A percentile compares a stretch with the other conserved stretches of the same genome.
Conservation (phyloP, 1,284 basidiomycete genomes). For the Fomes fomentarius region DNA sequence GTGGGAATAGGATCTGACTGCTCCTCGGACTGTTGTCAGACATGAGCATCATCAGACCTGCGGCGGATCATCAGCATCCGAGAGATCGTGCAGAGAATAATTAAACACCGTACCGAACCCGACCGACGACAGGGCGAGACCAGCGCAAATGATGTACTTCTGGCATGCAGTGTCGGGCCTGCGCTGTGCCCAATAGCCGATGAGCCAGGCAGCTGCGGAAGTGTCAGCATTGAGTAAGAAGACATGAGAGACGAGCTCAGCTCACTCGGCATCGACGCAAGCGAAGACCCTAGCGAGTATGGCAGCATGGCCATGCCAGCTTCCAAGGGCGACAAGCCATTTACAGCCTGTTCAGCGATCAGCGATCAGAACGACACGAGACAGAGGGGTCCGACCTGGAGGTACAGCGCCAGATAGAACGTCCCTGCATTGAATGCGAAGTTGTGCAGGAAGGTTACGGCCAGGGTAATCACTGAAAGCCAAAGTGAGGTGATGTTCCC, state of each 20-base stretch:
- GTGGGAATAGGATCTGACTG: constrained; percentile 56
- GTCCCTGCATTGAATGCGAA: constrained; percentile 81
- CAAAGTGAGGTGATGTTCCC: constrained; percentile 27
- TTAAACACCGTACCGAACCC: constrained; percentile 66
- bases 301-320: constrained; percentile 76
- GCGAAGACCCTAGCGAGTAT: constrained; percentile 78
- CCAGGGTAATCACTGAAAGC: constrained; percentile 59
- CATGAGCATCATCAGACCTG: constrained; percentile 69
- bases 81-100: constrained; percentile 15
- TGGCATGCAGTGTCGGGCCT: constrained; percentile 63
- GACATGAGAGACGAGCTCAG: constrained; percentile 12
- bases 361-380: constrained; percentile 20
- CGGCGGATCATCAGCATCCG: constrained; percentile 7
- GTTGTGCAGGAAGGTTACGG: constrained; percentile 77
- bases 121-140: constrained; percentile 62
- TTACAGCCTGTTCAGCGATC: constrained; percentile 53
- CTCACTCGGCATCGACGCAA: constrained; percentile 71
- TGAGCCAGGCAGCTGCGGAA: constrained; percentile 65
- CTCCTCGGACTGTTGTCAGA: constrained; percentile 49
- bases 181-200: constrained; percentile 61
- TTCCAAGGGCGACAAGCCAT: constrained; percentile 63
- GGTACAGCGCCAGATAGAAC: constrained; percentile 80
- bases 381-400: constrained; percentile 54
- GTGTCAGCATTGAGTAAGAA: constrained; percentile 16
- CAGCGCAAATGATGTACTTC: constrained; percentile 61